Base-by-base conservation (phyloP, 2,329 filamentous ascomycete species). In the Calcarisporium arbuscula region DNA sequence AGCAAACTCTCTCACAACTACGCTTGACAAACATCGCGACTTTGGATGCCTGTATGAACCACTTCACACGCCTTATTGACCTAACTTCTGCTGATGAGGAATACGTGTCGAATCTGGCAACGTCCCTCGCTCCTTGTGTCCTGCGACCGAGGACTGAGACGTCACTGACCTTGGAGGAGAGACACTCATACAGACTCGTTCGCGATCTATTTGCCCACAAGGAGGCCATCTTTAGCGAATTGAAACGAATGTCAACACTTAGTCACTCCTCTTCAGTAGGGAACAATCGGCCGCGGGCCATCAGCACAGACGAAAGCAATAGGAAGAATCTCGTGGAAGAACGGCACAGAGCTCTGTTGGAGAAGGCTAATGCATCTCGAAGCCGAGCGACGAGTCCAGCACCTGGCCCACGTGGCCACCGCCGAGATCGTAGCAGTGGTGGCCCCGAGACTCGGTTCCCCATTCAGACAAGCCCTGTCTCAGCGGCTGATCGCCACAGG, bases 1-100 rank as follows among this genome's bases (percentile, higher is more conserved):
- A 98, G 60, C 94, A 92, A 50, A 96, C 92, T 0, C 80, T 98
- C 36, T 90, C 89, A 25, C 89, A 96, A 58, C 77, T 98, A 37
- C 84, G 90, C 41, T 80, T 98, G 37, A 88, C 92, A 45, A 98
- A 98, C 59, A 98, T 98, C 59, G 92, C 92, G 30, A 96, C 92
- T n/a, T 78, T 98, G 40, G 92, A 98, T 60, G 92, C 92, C 26
- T 85, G 95, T 56, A 94, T 94, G 72, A 96, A 94, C 46, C 92
- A 98, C 63, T 96, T 98, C 58, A 95, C 90, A 25, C 85, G 92
- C 41, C 70, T 98, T 40, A 94, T 98, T 54, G 92, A 98, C 58
- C 72, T 98, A 43, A 98, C 92, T 3, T 96, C 90, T 11, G 92
- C 92, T 20, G 90, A 95, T 48, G 92, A 98, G 55, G 67, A 78